Evolutionary conservation across 2,329 filamentous ascomycete genomes (phyloP).

Genomic region (Aurifilum marmelostoma): DNA sequence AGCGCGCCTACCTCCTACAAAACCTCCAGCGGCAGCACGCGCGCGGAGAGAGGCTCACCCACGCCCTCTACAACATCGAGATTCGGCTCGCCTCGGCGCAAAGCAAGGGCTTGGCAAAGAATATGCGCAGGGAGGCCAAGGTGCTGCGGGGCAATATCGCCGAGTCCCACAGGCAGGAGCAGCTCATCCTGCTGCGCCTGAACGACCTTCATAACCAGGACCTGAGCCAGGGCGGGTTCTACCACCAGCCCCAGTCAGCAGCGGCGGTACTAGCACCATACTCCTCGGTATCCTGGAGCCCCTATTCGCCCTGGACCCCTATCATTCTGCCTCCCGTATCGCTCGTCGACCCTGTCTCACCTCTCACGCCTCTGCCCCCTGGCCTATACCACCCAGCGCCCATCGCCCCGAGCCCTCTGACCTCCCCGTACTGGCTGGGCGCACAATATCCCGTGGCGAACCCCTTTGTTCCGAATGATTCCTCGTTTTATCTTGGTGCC

Average conservation of each 20-base stretch:
- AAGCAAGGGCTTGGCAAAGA: conserved; percentile 27
- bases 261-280: conserved; percentile 31
- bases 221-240: conserved; percentile 47
- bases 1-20: conserved; percentile 50
- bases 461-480: conserved; percentile 1
- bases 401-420: conserved; percentile 13
- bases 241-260: conserved; percentile 35
- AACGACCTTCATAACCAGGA: conserved; percentile 55
- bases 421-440: conserved; percentile 19
- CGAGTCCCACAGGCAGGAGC: conserved; percentile 52
- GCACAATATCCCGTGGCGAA: background rate
- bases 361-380: conserved; percentile 25
- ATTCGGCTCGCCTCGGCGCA: conserved; percentile 30
- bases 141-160: conserved; percentile 48
- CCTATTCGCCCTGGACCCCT: conserved; percentile 26
- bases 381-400: conserved; percentile 22
- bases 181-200: conserved; percentile 48
- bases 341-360: conserved; percentile 29
- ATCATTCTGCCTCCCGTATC: conserved; percentile 37
- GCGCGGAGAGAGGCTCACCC: conserved; percentile 44
- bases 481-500: conserved; percentile 2
- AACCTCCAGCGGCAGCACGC: conserved; percentile 46
- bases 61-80: conserved; percentile 44
- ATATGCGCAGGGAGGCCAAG: conserved; percentile 45
- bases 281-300: conserved; percentile 14